Base-by-base conservation (phyloP, 352 stramenopile species). In the Globisporangium nagaii region DNA sequence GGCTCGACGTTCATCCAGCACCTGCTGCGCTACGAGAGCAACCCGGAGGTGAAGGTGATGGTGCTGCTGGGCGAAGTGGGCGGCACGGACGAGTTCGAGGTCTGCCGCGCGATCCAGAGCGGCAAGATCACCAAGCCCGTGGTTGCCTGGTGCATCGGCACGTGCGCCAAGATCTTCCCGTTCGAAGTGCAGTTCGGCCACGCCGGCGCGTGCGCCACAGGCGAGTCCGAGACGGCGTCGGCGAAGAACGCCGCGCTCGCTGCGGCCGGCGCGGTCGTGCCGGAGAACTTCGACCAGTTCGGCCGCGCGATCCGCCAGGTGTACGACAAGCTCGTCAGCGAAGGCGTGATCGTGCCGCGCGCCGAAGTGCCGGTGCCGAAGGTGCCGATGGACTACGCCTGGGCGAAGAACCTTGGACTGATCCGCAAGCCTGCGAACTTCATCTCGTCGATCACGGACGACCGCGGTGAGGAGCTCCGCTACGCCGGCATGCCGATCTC, bases 101-200 rank as follows among this genome's bases (percentile, higher is more conserved):
- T 98, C 30, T 96, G 82, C 71, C 86, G 88, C 51, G 94, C 94
- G 12, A 83, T 98, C 51, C 78, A 98, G 75, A 93, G 66, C 63
- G 93, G 94, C 55, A 76, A 93, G 59, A 97, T 98, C 64, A 97
- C 75, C 27, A 98, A 98, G 74, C 95, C 95, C 15, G 71, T 98
- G n/a, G 78, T 98, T 43, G 95, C 94, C n/a, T 98, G 95, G 95
- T 98, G 94, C 72, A 98, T 98, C 73, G 95, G 95, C 54, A 98
- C 95, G 34, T 98, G 95, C 59, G 94, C 95, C 44, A 97, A 96
- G 57, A 97, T 98, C 60, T 98, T 98, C 75, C 87, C 91, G 13
- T 98, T 97, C 68, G 95, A 98, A 69, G 95, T 98, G 45, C 95
- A 98, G 73, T 98, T 98, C 65, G 95, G 94, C 43, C 95, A 98